Conservation (phyloP, 192 early-diverging fungal species). For the Martensiomyces pterosporus region DNA sequence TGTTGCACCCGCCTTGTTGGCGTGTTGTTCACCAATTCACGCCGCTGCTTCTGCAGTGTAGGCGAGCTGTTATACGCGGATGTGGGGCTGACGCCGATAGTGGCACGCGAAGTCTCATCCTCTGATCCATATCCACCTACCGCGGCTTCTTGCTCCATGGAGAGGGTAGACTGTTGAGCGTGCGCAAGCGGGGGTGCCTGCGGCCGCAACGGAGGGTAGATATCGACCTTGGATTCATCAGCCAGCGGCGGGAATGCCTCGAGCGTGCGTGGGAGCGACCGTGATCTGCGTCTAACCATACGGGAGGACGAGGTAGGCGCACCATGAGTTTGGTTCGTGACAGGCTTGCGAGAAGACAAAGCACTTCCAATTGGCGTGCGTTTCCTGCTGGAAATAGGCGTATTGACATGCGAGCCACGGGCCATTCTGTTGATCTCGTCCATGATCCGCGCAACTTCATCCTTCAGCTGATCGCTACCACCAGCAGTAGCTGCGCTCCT, state of each 20-base stretch:
- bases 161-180: no score
- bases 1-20: not conserved
- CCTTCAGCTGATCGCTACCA: not conserved
- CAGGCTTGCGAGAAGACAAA: not conserved
- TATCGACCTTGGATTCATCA: no score
- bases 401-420: not conserved
- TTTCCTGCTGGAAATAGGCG: not conserved
- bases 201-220: no score
- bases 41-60: slow-evolving; percentile 13
- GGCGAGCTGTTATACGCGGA: slow-evolving; percentile 18
- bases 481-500: not conserved
- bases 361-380: not conserved
- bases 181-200: no score
- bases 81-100: slow-evolving; percentile 15
- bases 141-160: no score
- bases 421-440: slow-evolving; percentile 14
- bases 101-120: slow-evolving; percentile 25
- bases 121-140: slow-evolving; percentile 27
- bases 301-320: no score
- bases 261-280: no score
- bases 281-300: no score
- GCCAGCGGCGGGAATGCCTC: no score
- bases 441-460: slow-evolving; percentile 15
- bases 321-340: no score
- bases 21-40: not conserved